Percentiles rank a stretch among this genome's conserved stretches.
phyloP scores from a whole-genome alignment of 2,329 filamentous ascomycete species.

The Hypoxylon sp. region DNA sequence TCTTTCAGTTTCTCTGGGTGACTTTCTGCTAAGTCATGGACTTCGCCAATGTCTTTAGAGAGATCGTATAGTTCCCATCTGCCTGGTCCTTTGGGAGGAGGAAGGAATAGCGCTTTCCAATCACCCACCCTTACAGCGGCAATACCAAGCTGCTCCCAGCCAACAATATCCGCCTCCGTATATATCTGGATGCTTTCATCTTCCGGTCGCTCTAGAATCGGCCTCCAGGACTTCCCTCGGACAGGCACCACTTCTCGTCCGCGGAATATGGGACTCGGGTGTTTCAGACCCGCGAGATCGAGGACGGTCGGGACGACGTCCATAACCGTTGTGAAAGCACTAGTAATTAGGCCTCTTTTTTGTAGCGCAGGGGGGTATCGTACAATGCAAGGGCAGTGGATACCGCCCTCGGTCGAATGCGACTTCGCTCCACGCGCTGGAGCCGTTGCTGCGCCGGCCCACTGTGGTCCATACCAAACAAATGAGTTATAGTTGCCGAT shows the following conservation, averaged over 20 bases:
- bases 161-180: slow-evolving; percentile 30
- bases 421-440: slow-evolving; percentile 53
- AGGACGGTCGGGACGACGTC: slow-evolving; percentile 65
- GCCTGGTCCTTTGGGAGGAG: slow-evolving; percentile 39
- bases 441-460: slow-evolving; percentile 60
- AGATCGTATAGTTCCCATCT: slow-evolving; percentile 44
- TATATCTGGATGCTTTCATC: slow-evolving; percentile 40
- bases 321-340: slow-evolving; percentile 68
- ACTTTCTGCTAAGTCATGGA: slow-evolving; percentile 40
- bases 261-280: slow-evolving; percentile 45
- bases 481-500: slow-evolving; percentile 68
- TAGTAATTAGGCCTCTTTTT: slow-evolving; percentile 57
- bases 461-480: slow-evolving; percentile 71
- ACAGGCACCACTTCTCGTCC: slow-evolving; percentile 42
- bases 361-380: slow-evolving; percentile 35
- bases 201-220: slow-evolving; percentile 38
- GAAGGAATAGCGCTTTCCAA: slow-evolving; percentile 43
- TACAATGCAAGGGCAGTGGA: slow-evolving; percentile 62
- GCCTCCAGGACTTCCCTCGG: slow-evolving; percentile 43
- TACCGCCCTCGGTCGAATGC: slow-evolving; percentile 64
- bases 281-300: slow-evolving; percentile 63
- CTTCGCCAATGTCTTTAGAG: slow-evolving; percentile 38
- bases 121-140: slow-evolving; percentile 40
- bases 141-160: slow-evolving; percentile 45
- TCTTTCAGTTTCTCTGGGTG: slow-evolving; percentile 37